Evolutionary conservation across 208 protist genomes (phyloP).

Genomic region (Naegleria fowleri): DNA sequence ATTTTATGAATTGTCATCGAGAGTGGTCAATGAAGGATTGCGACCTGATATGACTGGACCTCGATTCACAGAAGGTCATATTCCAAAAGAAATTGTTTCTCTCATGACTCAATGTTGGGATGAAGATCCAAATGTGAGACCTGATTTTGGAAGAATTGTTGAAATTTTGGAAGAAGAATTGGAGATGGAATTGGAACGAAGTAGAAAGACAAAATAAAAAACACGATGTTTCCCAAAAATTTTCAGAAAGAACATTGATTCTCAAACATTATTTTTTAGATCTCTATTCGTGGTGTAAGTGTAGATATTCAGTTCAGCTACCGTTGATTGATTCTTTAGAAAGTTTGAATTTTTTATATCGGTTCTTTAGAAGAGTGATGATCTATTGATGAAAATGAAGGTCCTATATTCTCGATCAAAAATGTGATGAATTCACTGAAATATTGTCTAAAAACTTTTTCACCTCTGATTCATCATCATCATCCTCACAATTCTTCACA

Average conservation of each 20-base stretch:
- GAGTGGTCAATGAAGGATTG: not conserved
- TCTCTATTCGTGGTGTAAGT: too few species aligned
- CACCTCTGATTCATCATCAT: not conserved
- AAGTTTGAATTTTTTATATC: too few species aligned
- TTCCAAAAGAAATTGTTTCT: not conserved
- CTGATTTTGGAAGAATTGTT: not conserved
- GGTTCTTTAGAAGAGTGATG: too few species aligned
- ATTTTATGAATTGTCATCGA: not conserved
- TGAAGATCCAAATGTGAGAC: slow-evolving; percentile 1
- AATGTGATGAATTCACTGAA: not conserved
- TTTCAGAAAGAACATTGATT: too few species aligned
- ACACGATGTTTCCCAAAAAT: too few species aligned
- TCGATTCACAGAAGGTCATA: not conserved
- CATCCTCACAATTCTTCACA: not conserved
- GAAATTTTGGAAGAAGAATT: not conserved
- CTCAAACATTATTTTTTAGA: too few species aligned
- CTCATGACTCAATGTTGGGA: not conserved
- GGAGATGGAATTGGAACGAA: not conserved
- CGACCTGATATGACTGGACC: not conserved
- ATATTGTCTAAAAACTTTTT: not conserved
- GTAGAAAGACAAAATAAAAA: too few species aligned
- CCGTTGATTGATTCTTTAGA: too few species aligned
- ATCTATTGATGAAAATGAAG: too few species aligned
- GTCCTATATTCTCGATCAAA: too few species aligned
- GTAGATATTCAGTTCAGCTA: too few species aligned